Base-by-base conservation (phyloP, 2,329 filamentous ascomycete genomes). In the Fusarium scirpi region DNA sequence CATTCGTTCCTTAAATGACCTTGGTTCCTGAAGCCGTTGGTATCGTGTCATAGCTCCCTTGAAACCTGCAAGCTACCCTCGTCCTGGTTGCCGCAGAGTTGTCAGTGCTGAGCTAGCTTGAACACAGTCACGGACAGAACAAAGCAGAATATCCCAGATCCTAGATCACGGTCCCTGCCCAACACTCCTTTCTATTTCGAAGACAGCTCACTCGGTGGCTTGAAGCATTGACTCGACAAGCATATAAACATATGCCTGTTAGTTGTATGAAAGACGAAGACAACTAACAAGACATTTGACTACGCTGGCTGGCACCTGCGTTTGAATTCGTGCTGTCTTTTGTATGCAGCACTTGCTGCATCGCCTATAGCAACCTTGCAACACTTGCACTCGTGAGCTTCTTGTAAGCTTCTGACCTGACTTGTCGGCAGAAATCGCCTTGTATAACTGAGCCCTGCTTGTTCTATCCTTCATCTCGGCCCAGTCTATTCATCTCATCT, bases 231-330 rank as follows among this genome's bases (percentile, higher is more conserved):
- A 22, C 38, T 60, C 38, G 41, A 52, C 52, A 68, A 65, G 44
- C 58, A 63, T 52, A 59, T 51, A 48, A 54, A 58, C 53, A 18
- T 43, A 20, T 44, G 20, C 40, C 29, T 45, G 44, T 44, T 63
- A 40, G 34, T 60, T 51, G 63, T 51, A 59, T 53, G 61, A 51
- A 67, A 30, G 46, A 55, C 41, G 27, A 59, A 34, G 44, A 24
- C 44, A 44, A 64, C 63, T 70, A 25, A 46, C 52, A 59, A 47
- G 15, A 53, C 47, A 49, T 43, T 51, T 44, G 47, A 66, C 48
- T 55, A 38, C 62, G 57, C 62, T 54, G 67, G 67, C 67, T 70
- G 67, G 67, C 67, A 70, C 67, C 67, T 67, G 67, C 67, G 67
- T 70, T 58, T 56, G 51, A 61, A 58, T 62, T 57, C 48, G 63